phyloP scores from a whole-genome alignment of 2,329 filamentous ascomycete species.

The Verticillium tricorpus region DNA sequence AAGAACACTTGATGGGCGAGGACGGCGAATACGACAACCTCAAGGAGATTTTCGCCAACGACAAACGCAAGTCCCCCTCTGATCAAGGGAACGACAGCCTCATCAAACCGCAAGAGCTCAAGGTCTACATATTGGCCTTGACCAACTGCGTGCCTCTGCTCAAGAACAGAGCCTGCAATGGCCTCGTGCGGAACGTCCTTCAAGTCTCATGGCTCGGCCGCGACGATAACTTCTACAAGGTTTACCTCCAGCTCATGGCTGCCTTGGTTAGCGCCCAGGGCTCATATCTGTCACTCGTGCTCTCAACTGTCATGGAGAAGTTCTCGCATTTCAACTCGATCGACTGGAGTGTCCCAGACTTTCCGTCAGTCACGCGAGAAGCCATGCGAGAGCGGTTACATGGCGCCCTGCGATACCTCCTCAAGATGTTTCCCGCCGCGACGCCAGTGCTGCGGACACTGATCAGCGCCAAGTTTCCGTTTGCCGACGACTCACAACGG shows the following conservation, averaged over 20 bases:
- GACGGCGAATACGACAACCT: constrained; percentile 58
- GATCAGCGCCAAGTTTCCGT: constrained; percentile 67
- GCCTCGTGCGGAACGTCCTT: constrained; percentile 55
- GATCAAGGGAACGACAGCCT: constrained; percentile 38
- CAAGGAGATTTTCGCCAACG: constrained; percentile 53
- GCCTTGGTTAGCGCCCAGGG: constrained; percentile 79
- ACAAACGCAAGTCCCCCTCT: constrained; percentile 31
- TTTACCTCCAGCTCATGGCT: constrained; percentile 64
- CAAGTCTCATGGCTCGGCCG: constrained; percentile 61
- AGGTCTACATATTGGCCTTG: constrained; percentile 59
- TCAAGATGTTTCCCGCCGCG: constrained; percentile 77
- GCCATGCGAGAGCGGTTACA: constrained; percentile 72
- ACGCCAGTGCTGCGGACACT: constrained; percentile 65
- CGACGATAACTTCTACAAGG: constrained; percentile 60
- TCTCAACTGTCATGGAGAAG: constrained; percentile 76
- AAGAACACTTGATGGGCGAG: constrained; percentile 51
- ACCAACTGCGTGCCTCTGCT: constrained; percentile 57
- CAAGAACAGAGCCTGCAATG: constrained; percentile 52
- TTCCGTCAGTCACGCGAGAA: constrained; percentile 57
- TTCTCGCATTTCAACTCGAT: constrained; percentile 54
- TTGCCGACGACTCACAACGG: constrained; percentile 68
- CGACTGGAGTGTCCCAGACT: constrained; percentile 43
- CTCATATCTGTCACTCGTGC: constrained; percentile 67
- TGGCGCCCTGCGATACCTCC: constrained; percentile 67
- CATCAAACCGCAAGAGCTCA: constrained; percentile 50